Evolutionary conservation across 768 basidiomycete species (phyloP).

Genomic region (Polyporus arcularius): DNA sequence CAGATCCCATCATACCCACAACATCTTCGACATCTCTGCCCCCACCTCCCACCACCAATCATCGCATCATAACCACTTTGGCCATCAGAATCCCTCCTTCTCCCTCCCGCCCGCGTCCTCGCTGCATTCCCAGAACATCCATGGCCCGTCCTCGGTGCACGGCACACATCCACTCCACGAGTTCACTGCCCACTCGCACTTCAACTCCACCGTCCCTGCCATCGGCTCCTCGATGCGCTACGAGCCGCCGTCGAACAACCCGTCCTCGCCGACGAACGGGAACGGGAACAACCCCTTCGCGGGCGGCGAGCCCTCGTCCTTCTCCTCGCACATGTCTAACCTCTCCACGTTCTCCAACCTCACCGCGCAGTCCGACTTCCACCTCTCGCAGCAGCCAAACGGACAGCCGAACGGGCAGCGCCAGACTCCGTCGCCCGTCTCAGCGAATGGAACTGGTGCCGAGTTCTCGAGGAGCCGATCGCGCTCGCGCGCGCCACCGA

Average conservation of each 20-base stretch:
- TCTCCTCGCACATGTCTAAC: constrained; percentile 30
- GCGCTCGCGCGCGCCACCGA: constrained; percentile 47
- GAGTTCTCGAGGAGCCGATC: constrained; percentile 37
- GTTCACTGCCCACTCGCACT: constrained; percentile 33
- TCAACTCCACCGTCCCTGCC: constrained; percentile 37
- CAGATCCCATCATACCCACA: constrained; percentile 46
- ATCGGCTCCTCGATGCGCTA: constrained; percentile 38
- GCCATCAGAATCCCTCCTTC: constrained; percentile 28
- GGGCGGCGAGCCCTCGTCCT: constrained; percentile 21
- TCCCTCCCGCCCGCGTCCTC: constrained; percentile 32
- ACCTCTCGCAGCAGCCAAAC: constrained; percentile 31
- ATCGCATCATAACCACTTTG: constrained; percentile 23
- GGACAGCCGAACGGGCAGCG: constrained; percentile 13
- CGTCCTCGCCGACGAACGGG: constrained; percentile 25
- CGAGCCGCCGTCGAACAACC: constrained; percentile 31
- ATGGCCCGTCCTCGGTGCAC: constrained; percentile 15
- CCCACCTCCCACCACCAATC: constrained; percentile 38
- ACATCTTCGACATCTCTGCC: constrained; percentile 65
- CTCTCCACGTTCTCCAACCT: constrained; percentile 46
- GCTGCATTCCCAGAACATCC: constrained; percentile 28
- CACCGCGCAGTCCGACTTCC: constrained; percentile 48
- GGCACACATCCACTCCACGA: constrained; percentile 29
- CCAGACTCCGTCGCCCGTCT: constrained; percentile 26
- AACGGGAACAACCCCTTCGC: constrained; percentile 31
- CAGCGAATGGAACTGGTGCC: constrained; percentile 17